phyloP scores from a whole-genome alignment of 1,284 basidiomycete species.

The Fomitopsis schrenkii region DNA sequence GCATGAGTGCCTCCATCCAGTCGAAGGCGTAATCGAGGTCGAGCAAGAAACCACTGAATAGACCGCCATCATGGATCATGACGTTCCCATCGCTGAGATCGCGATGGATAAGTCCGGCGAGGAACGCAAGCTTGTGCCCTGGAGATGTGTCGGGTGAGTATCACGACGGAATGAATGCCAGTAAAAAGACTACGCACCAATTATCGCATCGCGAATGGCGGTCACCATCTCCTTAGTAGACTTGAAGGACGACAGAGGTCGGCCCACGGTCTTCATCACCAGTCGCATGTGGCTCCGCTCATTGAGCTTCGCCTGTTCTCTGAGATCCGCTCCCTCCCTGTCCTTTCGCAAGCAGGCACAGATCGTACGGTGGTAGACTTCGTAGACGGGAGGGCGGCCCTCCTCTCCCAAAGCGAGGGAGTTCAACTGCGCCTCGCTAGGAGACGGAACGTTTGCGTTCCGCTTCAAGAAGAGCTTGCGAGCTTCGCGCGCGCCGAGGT shows the following conservation, averaged over 20 bases:
- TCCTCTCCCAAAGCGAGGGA: not conserved
- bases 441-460: not conserved
- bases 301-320: not conserved
- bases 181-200: not conserved
- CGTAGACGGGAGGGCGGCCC: not conserved
- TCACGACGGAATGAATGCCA: not conserved
- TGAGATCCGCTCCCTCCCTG: not conserved
- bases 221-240: not conserved
- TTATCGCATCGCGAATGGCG: too few relatives aligned
- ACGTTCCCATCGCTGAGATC: not conserved
- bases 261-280: not conserved
- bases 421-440: not conserved
- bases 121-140: not conserved
- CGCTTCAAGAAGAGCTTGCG: not conserved
- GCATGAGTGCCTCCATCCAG: not conserved
- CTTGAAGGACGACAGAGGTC: not conserved
- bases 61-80: not conserved
- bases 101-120: not conserved
- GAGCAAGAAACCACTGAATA: not conserved
- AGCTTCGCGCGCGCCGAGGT: not conserved
- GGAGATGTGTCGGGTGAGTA: too few relatives aligned
- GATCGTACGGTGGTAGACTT: not conserved
- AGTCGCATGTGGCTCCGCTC: not conserved
- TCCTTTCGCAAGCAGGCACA: not conserved
- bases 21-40: not conserved